A percentile compares a stretch with the other conserved stretches of the same genome.
Conservation (phyloP, 2,329 filamentous ascomycete genomes). For the Colletotrichum australisinense region DNA sequence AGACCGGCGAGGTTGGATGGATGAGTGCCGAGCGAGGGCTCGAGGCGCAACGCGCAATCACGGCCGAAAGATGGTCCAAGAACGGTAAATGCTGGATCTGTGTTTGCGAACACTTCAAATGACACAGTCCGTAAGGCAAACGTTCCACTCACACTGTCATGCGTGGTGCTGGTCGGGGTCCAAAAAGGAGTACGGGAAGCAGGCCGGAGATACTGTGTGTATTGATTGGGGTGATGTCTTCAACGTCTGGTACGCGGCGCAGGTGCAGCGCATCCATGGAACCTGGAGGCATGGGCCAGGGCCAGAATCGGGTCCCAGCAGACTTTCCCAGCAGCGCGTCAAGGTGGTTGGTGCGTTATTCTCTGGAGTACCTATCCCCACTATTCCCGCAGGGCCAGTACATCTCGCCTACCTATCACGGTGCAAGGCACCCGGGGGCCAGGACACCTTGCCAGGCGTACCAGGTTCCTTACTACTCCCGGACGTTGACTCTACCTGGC, state of each 20-base stretch:
- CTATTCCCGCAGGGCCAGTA: background rate
- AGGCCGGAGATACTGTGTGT: background rate
- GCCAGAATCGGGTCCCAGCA: conserved; percentile 18
- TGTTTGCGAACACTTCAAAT: conserved; percentile 25
- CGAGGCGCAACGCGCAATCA: background rate
- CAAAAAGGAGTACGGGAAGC: background rate
- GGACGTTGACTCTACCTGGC: background rate
- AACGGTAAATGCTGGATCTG: background rate
- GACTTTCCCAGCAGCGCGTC: background rate
- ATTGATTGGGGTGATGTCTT: background rate
- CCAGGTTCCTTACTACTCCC: background rate
- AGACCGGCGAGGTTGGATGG: conserved; percentile 2
- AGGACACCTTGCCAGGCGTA: background rate
- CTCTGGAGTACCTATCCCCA: background rate
- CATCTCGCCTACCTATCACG: background rate
- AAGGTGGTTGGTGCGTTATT: conserved; percentile 19
- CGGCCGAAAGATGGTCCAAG: background rate
- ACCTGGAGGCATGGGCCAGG: background rate
- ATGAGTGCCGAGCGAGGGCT: background rate
- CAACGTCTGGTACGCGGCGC: background rate
- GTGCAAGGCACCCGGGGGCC: background rate
- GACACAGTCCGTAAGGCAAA: conserved; percentile 11
- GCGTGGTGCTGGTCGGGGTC: conserved; percentile 8
- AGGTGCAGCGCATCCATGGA: background rate
- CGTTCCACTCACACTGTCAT: conserved; percentile 14